Conservation (phyloP, 2,329 filamentous ascomycete genomes). For the Stachybotrys chlorohalonatus region DNA sequence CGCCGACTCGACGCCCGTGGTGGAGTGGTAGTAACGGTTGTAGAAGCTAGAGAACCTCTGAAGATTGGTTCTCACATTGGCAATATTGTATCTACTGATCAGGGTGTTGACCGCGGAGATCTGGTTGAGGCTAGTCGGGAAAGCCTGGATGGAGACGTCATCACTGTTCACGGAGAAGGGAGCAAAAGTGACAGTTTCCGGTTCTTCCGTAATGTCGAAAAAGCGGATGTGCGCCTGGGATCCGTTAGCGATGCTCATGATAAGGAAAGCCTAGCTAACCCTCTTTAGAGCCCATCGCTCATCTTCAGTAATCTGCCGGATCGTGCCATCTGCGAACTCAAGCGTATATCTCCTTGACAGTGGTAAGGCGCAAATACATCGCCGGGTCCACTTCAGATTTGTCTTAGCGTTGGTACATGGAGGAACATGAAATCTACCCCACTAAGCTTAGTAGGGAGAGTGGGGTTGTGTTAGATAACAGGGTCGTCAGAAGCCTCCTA, state of each 20-base stretch:
- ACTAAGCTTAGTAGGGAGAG: too few species aligned
- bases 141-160: slow-evolving; percentile 13
- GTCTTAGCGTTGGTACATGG: too few species aligned
- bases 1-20: slow-evolving; percentile 61
- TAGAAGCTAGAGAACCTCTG: slow-evolving; percentile 51
- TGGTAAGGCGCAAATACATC: too few species aligned
- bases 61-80: slow-evolving; percentile 7
- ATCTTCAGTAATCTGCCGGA: slow-evolving; percentile 50
- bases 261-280: slow-evolving; percentile 35
- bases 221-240: slow-evolving; percentile 23
- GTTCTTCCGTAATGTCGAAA: slow-evolving; percentile 24
- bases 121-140: slow-evolving; percentile 11
- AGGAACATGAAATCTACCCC: too few species aligned
- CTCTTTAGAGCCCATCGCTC: slow-evolving; percentile 49
- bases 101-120: slow-evolving; percentile 28
- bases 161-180: slow-evolving; percentile 13
- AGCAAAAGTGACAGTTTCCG: background rate
- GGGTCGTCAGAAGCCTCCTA: too few species aligned
- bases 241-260: background rate
- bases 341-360: too few species aligned
- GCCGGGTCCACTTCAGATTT: too few species aligned
- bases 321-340: slow-evolving; percentile 68
- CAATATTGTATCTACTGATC: slow-evolving; percentile 9
- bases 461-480: too few species aligned
- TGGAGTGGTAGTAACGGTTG: slow-evolving; percentile 57